Evolutionary conservation across 164 flowering plant species (phyloP), one percentile per base, ranked within the genome.

Genomic region (Protea cynaroides): DNA sequence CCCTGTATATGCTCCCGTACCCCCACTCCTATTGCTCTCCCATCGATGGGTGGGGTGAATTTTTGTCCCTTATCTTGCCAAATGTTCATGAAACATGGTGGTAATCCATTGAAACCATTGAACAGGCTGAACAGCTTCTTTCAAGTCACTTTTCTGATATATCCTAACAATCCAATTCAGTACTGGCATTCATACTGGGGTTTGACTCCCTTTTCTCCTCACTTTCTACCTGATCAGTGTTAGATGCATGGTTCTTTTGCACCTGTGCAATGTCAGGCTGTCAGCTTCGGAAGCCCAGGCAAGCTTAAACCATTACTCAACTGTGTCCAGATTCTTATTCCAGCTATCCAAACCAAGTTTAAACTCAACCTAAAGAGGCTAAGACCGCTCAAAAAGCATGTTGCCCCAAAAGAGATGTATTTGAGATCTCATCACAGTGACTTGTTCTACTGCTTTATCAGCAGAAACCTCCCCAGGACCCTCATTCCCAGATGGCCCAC

Each of bases 331-430:
- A 61, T 84, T 83, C 71, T 78, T 76, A 60, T 85, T 72, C 98
- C 98, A 94, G 68, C 85, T 87, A 69, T 61, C 72, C 49, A 76
- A 13, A n/a, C 86, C 87, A 38, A 94, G 65, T 68, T 83, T 91
- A 73, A 82, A 87, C 69, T 91, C 98, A 61, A 94, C 86, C 68
- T 94, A n/a, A n/a, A n/a, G n/a, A n/a, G n/a, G n/a, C n/a, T n/a
- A 97, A 25, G 98, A 94, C 36, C 96, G 78, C 78, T 94, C 98
- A 68, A 94, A 94, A 38, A 91, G 95, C 97, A 94, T 89, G 71
- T 94, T 94, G 14, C 98, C 98, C 96, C 96, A 91, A 74, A 94
- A 94, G 21, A 94, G 89, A 78, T 94, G 95, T 63, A 94, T 94
- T 81, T 94, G 99, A 21, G 97, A 89, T 77, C 89, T 85, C 97